Evolutionary conservation across 345 rosid species (phyloP), one percentile per base, ranked within the genome.

Genomic region (Mercurialis annua): DNA sequence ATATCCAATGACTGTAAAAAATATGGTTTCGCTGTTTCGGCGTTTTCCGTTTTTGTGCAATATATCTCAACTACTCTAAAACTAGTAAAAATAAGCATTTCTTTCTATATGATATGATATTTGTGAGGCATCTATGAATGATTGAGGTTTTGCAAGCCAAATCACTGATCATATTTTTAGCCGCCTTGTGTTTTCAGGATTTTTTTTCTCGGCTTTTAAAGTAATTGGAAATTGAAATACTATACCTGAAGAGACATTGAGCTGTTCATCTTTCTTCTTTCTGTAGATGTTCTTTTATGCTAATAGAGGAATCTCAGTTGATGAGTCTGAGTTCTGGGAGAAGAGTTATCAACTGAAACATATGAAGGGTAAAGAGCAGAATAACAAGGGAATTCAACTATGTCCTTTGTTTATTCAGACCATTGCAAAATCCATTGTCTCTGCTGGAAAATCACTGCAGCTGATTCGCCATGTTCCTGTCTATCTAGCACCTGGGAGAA

Each of bases 391-490:
- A 42, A 66, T 68, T 80, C 77, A 77, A 59, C 57, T 74, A 52
- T 94, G 89, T 66, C 99, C 99, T 68, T 66, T 83, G 67, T 90
- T 90, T 81, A 68, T 95, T 17, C 87, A 81, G 83, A 92, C 85
- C 82, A 82, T 81, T 52, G 84, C 86, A 61, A 84, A 82, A 70
- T 85, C 98, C 42, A 84, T 92, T 79, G 83, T 95, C 72, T 90
- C 97, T 70, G 99, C 97, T 30, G 99, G 99, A 66, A 95, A 95
- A 80, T 95, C 99, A 31, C 77, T 90, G 82, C 98, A 92, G 81
- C 83, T 95, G 77, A 85, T 90, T 62, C 83, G 81, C 47, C 96
- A 86, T 76, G 74, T 85, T 73, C 84, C 85, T 69, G 63, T 77
- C 55, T 70, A 78, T 18, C 74, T 56, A 66, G 59, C 53, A 73